Conservation (phyloP, 1,284 basidiomycete genomes). For the Puccinia brachypodii region DNA sequence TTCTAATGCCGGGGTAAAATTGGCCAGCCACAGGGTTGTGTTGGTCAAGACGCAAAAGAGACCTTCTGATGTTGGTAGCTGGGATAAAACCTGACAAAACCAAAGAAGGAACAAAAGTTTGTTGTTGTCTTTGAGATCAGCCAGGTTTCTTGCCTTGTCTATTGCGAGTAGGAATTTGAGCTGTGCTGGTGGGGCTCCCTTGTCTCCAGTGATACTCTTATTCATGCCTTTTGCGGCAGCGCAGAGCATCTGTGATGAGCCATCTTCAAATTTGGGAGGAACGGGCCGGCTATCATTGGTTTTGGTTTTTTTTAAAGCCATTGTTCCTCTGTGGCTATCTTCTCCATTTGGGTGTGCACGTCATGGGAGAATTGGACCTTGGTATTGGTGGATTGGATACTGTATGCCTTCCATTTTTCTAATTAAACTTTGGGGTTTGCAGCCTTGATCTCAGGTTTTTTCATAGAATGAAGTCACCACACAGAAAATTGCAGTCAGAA, state of each 20-base stretch:
- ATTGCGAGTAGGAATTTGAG: neutral
- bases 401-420: neutral
- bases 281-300: no score
- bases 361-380: neutral
- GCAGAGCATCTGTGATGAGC: no score
- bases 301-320: no score
- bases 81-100: neutral
- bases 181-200: no score
- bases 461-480: neutral
- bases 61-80: neutral
- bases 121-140: neutral
- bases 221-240: neutral
- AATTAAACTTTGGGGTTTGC: neutral
- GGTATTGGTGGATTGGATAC: neutral
- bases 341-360: neutral
- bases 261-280: no score
- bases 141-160: neutral
- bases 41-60: neutral
- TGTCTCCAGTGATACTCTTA: neutral
- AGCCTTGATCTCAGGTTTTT: neutral
- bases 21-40: neutral
- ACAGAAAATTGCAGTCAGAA: neutral
- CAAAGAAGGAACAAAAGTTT: neutral
- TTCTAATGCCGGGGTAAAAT: neutral
- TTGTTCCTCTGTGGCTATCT: neutral